A percentile compares a stretch with the other conserved stretches of the same genome.
phyloP scores from a whole-genome alignment of 2,329 filamentous ascomycete species.

The Aspergillus sp. region DNA sequence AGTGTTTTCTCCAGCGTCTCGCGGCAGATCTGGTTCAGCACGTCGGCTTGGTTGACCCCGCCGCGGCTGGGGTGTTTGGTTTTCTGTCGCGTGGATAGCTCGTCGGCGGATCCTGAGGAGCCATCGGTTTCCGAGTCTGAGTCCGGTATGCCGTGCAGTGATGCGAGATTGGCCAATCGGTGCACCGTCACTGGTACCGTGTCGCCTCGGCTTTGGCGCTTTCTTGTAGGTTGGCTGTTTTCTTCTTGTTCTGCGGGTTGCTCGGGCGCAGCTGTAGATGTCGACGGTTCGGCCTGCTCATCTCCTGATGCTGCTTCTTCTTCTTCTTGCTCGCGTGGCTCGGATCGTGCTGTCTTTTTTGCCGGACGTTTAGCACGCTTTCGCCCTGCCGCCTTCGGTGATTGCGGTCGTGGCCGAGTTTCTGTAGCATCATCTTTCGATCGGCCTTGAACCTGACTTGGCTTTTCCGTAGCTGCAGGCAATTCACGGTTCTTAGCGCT shows the following conservation, averaged over 20 bases:
- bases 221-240: slow-evolving; percentile 11
- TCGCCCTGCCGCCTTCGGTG: background rate
- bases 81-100: slow-evolving; percentile 24
- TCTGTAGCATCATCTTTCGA: background rate
- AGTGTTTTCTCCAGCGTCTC: slow-evolving; percentile 43
- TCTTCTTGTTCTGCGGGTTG: slow-evolving; percentile 5
- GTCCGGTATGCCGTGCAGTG: slow-evolving; percentile 16
- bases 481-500: slow-evolving; percentile 2
- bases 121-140: slow-evolving; percentile 13
- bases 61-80: slow-evolving; percentile 32
- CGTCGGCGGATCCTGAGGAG: slow-evolving; percentile 23
- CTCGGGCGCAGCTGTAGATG: slow-evolving; percentile 5
- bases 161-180: slow-evolving; percentile 29
- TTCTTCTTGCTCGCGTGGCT: background rate
- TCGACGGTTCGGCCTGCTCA: background rate
- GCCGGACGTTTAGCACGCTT: background rate
- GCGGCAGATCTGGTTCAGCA: slow-evolving; percentile 43
- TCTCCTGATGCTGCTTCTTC: background rate
- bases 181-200: slow-evolving; percentile 37
- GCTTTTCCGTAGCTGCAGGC: background rate
- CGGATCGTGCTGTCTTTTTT: background rate
- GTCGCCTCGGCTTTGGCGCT: slow-evolving; percentile 24
- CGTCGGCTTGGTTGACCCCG: slow-evolving; percentile 46
- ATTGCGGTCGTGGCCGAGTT: background rate
- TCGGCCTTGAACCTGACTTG: background rate